These are phyloP conservation scores for Alternaria burnsii DNA, from an alignment of 2,329 filamentous ascomycete genomes.

Conservation along the genomic window DNA sequence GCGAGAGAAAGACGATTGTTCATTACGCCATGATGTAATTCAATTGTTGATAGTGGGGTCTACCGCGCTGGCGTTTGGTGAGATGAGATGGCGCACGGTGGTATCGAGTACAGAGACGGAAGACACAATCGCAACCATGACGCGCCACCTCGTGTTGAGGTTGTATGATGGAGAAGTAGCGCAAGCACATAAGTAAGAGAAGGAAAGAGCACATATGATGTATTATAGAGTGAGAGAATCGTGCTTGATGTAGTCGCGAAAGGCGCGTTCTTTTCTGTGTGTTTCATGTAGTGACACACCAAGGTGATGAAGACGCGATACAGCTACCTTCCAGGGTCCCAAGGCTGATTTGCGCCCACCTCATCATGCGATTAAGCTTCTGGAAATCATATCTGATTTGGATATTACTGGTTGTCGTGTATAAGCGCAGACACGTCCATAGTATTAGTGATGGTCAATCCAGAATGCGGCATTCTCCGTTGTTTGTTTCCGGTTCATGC, in stretches of 20 bases:
- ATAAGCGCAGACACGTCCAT: background rate
- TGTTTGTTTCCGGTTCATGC: background rate
- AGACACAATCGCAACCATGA: background rate
- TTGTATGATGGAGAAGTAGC: background rate
- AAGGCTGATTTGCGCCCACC: no score
- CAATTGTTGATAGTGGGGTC: background rate
- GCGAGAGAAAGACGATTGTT: background rate
- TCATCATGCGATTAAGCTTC: background rate
- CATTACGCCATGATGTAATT: background rate
- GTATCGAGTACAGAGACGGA: background rate
- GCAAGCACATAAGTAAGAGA: background rate
- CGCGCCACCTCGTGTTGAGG: background rate
- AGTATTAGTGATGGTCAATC: background rate
- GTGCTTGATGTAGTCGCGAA: background rate
- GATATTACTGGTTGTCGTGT: background rate
- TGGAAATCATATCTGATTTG: background rate
- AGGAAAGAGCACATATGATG: background rate
- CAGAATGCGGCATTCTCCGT: background rate
- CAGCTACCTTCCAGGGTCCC: background rate
- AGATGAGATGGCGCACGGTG: background rate
- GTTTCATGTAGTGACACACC: background rate
- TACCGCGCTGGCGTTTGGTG: background rate
- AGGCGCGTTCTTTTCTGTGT: background rate
- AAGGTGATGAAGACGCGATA: background rate
- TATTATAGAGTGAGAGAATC: background rate